Evolutionary conservation across 2,329 filamentous ascomycete species (phyloP).

Genomic region (Orbilia brochopaga): DNA sequence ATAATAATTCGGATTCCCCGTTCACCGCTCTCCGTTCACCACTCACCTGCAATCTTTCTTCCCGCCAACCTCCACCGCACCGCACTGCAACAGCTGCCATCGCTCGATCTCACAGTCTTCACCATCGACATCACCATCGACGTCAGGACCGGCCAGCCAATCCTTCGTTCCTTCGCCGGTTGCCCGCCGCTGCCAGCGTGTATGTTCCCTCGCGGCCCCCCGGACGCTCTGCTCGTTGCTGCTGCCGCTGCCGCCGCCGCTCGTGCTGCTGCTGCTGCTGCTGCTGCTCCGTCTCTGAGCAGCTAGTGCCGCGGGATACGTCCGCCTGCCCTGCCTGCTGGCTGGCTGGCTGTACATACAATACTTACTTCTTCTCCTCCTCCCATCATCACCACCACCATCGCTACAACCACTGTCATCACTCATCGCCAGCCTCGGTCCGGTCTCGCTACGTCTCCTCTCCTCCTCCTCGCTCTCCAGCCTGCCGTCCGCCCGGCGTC

Average conservation of each 20-base stretch:
- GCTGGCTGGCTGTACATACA: no score
- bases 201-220: conserved; percentile 34
- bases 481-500: conserved; percentile 18
- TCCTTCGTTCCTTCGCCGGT: conserved; percentile 16
- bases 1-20: no score
- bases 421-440: conserved; percentile 1
- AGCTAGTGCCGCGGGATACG: conserved; percentile 41
- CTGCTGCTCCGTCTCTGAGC: conserved; percentile 26
- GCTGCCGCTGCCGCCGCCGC: no score
- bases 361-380: no score
- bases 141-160: neutral
- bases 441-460: no score
- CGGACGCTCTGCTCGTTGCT: conserved; percentile 27
- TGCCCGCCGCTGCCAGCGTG: conserved; percentile 31
- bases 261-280: no score
- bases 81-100: conserved; percentile 8
- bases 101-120: neutral
- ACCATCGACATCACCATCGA: no score
- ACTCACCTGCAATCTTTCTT: conserved; percentile 11
- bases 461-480: neutral
- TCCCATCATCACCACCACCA: conserved; percentile 1
- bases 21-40: conserved; percentile 23
- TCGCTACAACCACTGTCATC: conserved; percentile 4
- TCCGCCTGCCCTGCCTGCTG: neutral
- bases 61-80: conserved; percentile 31